phyloP scores from a whole-genome alignment of 371 early-diverging fungal genomes.

The Zancudomyces culisetae region DNA sequence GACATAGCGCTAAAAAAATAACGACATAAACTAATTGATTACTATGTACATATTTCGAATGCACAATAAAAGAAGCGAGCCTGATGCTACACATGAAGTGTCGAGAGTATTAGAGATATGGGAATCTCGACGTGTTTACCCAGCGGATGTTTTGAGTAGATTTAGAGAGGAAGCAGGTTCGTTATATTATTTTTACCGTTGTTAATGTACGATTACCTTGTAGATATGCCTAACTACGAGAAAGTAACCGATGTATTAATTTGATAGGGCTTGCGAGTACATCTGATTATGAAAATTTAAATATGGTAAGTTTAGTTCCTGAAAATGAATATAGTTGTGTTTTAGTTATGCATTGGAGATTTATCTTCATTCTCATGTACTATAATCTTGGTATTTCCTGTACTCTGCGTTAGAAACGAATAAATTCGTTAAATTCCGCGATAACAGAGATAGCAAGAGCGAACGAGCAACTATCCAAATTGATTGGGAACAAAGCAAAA shows the following conservation, averaged over 20 bases:
- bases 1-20: neutral
- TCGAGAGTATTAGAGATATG: conserved; percentile 2
- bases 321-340: no score
- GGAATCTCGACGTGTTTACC: conserved; percentile 1
- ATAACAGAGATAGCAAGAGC: no score
- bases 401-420: no score
- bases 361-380: no score
- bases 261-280: neutral
- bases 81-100: neutral
- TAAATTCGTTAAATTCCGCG: no score
- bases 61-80: neutral
- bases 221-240: no score
- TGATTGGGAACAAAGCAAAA: neutral
- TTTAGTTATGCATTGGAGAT: no score
- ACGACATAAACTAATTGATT: neutral
- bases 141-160: neutral
- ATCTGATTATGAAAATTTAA: neutral
- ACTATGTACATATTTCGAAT: neutral
- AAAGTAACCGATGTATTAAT: neutral
- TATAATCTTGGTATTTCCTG: no score
- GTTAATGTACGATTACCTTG: neutral
- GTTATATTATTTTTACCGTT: no score
- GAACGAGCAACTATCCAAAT: no score
- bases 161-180: conserved; percentile 1
- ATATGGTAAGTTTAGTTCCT: neutral